Conservation (phyloP, 768 basidiomycete genomes). For the Boletus reticulatus region DNA sequence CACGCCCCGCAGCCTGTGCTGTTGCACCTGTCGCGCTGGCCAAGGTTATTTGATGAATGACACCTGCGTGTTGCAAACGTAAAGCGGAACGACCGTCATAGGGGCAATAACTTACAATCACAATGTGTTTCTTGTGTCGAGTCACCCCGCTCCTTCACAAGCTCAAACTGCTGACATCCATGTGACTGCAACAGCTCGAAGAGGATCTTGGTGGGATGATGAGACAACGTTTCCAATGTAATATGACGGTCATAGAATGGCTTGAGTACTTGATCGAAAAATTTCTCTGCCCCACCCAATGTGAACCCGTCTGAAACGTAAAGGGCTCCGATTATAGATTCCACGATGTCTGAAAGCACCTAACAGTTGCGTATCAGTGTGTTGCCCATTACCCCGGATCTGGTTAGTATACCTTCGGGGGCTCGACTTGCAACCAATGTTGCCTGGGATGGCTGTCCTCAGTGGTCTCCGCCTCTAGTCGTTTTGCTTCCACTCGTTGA, state of each 20-base stretch:
- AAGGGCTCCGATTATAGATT: conserved; percentile 76
- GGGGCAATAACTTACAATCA: conserved; percentile 43
- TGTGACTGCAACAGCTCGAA: conserved; percentile 72
- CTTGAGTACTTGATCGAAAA: conserved; percentile 67
- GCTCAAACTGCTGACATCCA: conserved; percentile 65
- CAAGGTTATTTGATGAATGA: conserved; percentile 65
- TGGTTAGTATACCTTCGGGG: conserved; percentile 61
- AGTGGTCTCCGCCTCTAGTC: conserved; percentile 42
- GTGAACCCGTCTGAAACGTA: conserved; percentile 75
- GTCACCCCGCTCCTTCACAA: conserved; percentile 49
- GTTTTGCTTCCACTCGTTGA: conserved; percentile 43
- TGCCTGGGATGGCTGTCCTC: conserved; percentile 60
- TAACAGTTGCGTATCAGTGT: conserved; percentile 28
- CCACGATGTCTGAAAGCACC: conserved; percentile 78
- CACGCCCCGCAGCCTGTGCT: conserved; percentile 53
- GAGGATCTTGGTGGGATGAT: conserved; percentile 74
- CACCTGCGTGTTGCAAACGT: conserved; percentile 41
- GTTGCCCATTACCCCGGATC: not conserved
- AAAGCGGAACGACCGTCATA: conserved; percentile 12
- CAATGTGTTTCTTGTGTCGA: conserved; percentile 40
- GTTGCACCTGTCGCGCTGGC: conserved; percentile 55
- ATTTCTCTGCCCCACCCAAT: conserved; percentile 53
- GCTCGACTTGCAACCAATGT: conserved; percentile 75
- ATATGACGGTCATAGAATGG: conserved; percentile 81
- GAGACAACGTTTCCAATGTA: conserved; percentile 66